Evolutionary conservation across 306 rosid species (phyloP), one percentile per base, ranked within the genome.

Genomic region (Hippophae tibetana): DNA sequence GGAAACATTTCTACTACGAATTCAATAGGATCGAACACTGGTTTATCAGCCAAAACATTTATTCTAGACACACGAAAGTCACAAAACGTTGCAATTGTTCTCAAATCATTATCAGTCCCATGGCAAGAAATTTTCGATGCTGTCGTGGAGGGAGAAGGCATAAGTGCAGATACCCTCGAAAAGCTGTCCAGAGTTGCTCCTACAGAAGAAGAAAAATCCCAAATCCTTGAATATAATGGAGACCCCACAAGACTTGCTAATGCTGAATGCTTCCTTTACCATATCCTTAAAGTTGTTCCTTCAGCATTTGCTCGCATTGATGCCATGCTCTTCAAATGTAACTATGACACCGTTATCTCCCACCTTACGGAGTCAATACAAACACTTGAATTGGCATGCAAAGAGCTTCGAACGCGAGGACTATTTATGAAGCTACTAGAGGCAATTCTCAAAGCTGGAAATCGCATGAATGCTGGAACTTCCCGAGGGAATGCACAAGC

Each of bases 401-500:
- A 79, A 66, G 97, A 88, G 73, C 94, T 93, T 58, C 23, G 82
- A 52, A 84, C 72, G 42, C 62, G 84, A 52, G 95, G 97, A n/a
- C 79, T 93, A 13, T 89, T 93, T 50, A 58, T 84, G 76, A 93
- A 93, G 64, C 88, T 93, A 12, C 89, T 93, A 9, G 99, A 93
- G 70, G 99, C 97, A 25, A 79, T 89, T 13, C 97, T 93, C 49
- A 93, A 93, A 68, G 90, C 99, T 5, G 99, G 97, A 40, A 93
- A 93, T 60, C 82, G 95, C 5, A 81, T 93, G 94, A 93, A 93
- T 69, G 97, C 97, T 0, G 99, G 97, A 43, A 93, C 99, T 57
- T 67, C 87, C 0, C 70, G 99, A 69, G 99, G 99, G 13, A 86
- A 93, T 73, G 99, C 99, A 31, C 86, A 85, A 69, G 99, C 99